Conservation (phyloP, 1,139 yeast genomes). For the Blastobotrys proliferans region DNA sequence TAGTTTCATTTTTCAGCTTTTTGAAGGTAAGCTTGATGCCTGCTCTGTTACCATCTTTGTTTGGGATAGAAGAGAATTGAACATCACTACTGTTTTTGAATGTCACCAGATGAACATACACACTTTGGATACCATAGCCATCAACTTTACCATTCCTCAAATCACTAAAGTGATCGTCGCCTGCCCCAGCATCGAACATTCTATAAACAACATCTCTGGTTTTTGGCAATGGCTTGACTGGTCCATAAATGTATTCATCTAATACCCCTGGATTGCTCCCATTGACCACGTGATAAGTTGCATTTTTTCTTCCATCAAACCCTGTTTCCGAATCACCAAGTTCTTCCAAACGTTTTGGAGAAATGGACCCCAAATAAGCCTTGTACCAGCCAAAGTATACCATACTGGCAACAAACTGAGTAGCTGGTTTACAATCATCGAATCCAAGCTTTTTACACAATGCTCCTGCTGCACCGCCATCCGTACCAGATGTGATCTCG, state of each 20-base stretch:
- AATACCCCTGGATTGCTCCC: background rate
- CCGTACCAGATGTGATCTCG: background rate
- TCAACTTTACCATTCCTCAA: background rate
- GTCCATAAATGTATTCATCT: background rate
- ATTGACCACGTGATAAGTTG: background rate
- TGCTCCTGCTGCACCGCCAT: conserved; percentile 1
- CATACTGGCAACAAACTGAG: background rate
- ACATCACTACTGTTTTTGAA: background rate
- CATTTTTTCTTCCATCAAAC: background rate
- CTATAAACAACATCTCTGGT: background rate
- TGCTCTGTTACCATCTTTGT: background rate
- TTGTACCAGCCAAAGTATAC: background rate
- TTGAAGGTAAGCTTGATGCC: background rate
- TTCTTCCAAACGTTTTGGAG: too few relatives aligned
- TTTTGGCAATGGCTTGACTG: conserved; percentile 2
- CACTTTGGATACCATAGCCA: conserved; percentile 1
- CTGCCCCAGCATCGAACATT: background rate
- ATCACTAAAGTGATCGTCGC: background rate
- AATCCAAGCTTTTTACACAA: conserved; percentile 2
- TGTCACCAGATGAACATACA: background rate
- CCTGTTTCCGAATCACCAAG: background rate
- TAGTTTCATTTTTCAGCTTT: background rate
- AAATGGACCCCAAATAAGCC: background rate
- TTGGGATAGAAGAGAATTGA: background rate
- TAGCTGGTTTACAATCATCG: background rate